Percentiles rank a stretch among this genome's conserved stretches.
These are phyloP conservation scores for Gentiana straminea DNA, from an alignment of 257 asterid species.

Conservation along the genomic window DNA sequence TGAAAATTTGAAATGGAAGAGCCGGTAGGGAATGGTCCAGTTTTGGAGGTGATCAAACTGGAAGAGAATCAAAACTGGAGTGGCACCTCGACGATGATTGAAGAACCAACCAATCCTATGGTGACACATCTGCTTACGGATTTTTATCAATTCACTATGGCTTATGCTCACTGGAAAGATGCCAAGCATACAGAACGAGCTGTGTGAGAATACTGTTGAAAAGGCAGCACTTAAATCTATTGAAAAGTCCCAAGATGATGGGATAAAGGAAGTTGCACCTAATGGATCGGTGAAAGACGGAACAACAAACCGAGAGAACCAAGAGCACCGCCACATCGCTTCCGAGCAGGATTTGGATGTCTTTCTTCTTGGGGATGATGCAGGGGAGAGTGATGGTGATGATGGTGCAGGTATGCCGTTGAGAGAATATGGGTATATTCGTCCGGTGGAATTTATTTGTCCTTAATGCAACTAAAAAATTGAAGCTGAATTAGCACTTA, in stretches of 20 bases:
- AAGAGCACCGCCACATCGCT: too few species aligned
- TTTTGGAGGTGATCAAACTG: too few species aligned
- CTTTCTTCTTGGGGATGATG: constrained; percentile 83
- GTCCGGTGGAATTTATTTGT: too few species aligned
- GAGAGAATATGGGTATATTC: background rate
- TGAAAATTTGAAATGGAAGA: constrained; percentile 24
- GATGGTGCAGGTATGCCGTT: constrained; percentile 67
- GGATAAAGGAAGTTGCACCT: constrained; percentile 33
- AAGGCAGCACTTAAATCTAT: constrained; percentile 39
- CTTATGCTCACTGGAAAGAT: constrained; percentile 98
- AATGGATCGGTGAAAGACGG: constrained; percentile 27
- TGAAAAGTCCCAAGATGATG: constrained; percentile 39
- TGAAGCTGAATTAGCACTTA: too few species aligned
- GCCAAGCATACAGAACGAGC: constrained; percentile 85
- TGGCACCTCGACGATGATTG: too few species aligned
- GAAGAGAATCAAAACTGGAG: constrained; percentile 10
- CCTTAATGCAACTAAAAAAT: too few species aligned
- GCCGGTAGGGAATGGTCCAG: constrained; percentile 37
- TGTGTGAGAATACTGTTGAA: constrained; percentile 59
- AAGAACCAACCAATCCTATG: constrained; percentile 89
- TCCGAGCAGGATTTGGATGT: constrained; percentile 93
- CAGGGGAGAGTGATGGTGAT: constrained; percentile 77
- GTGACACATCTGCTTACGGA: constrained; percentile 93
- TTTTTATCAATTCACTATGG: constrained; percentile 97
- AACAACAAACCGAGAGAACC: too few species aligned